Evolutionary conservation across 169 alveolate species (phyloP), one percentile per base, ranked within the genome.

Genomic region (Eimeria brunetti): DNA sequence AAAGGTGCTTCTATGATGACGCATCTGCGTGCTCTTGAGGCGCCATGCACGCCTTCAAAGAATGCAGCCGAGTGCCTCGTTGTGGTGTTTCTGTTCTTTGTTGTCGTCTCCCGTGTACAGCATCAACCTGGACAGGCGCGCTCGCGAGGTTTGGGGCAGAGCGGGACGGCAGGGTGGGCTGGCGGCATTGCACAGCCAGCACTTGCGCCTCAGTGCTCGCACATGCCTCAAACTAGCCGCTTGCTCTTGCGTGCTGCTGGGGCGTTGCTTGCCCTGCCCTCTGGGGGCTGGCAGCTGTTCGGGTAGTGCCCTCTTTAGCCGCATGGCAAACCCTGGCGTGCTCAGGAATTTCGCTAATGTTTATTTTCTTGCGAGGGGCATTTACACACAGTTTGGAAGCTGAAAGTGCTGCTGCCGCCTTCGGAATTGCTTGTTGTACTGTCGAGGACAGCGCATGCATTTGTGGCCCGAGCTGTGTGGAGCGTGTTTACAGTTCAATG

Each of bases 401-500:
- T 41, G 53, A 3, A 41, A 46, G 27, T 76, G 62, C 9, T 22
- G 62, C 60, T 78, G 46, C 88, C 64, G 56, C 88, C 20, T 64
- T 49, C 9, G 44, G n/a, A 46, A 27, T 12, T 78, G 64, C 88
- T 24, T 49, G 2, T n/a, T 76, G 67, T 49, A 73, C 88, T 46
- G 64, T 75, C 8, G 60, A 11, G 60, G 22, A 44, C 62, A 22
- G 41, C 30, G 85, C 60, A 75, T 24, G 81, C 81, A 38, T 41
- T 38, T 75, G 62, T 44, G 60, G 60, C 85, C 14, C 53, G 30
- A 69, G 51, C 20, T 73, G 83, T 73, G 83, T 73, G 51, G 83
- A 20, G 33, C 51, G 69, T 91, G 95, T 62, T 44, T 92, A 22
- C 95, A 92, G 95, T 92, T 81, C 88, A 92, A 81, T 83, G 80